Conservation (phyloP, 73 alveolate species). For the Breviolum minutum region DNA sequence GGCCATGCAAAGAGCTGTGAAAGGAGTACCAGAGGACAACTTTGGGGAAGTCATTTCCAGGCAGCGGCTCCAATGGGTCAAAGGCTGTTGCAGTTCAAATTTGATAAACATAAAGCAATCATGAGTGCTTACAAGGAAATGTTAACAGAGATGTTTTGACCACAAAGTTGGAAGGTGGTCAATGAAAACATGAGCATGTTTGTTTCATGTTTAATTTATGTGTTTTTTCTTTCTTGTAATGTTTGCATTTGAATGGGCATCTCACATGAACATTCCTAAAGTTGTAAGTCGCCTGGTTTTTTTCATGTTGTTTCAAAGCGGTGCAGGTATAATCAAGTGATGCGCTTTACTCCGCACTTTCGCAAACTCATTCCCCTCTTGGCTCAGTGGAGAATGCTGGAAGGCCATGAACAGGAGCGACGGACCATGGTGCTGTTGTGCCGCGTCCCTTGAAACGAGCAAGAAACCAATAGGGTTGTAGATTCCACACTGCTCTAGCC, state of each 20-base stretch:
- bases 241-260: not conserved
- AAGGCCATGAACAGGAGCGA: constrained; percentile 78
- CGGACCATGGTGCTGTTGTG: not conserved
- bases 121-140: too few species aligned
- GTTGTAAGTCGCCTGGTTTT: not conserved
- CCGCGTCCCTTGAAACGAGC: not conserved
- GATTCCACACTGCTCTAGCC: not conserved
- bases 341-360: constrained; percentile 85
- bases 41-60: constrained; percentile 41
- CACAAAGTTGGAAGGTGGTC: too few species aligned
- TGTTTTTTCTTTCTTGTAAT: not conserved
- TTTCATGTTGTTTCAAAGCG: not conserved
- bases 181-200: too few species aligned
- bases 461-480: not conserved
- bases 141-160: too few species aligned
- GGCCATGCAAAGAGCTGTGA: constrained; percentile 67
- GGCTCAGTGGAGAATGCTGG: constrained; percentile 88
- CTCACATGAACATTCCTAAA: not conserved
- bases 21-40: constrained; percentile 75
- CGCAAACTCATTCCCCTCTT: constrained; percentile 78
- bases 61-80: not conserved
- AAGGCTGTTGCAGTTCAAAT: too few species aligned
- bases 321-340: constrained; percentile 18
- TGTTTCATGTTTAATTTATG: too few species aligned
- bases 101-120: too few species aligned